Percentiles rank a stretch among this genome's conserved stretches.
Evolutionary conservation across 345 rosid genomes (phyloP).

Genomic region (Eutrema yunnanense): DNA sequence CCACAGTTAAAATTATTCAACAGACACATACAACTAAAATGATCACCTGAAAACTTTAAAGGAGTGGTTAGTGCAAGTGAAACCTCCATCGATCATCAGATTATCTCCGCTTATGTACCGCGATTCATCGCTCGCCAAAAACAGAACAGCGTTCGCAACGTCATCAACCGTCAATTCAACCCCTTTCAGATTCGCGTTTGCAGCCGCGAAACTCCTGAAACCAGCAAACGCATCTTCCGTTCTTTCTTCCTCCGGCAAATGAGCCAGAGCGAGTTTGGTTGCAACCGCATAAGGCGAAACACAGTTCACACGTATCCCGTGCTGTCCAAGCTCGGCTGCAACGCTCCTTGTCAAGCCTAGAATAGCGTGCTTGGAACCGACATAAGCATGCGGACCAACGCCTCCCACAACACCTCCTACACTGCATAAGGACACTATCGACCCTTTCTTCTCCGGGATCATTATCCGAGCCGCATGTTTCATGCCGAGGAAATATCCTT

Average conservation of each 20-base stretch:
- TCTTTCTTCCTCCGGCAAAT: constrained; percentile 68
- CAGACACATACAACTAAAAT: not conserved
- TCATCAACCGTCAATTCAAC: constrained; percentile 64
- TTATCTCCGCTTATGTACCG: constrained; percentile 82
- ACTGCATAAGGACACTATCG: constrained; percentile 59
- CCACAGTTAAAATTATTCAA: not conserved
- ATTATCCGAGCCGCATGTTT: constrained; percentile 83
- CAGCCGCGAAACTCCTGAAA: constrained; percentile 43
- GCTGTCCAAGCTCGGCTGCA: constrained; percentile 85
- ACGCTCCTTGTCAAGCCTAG: constrained; percentile 69
- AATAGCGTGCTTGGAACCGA: constrained; percentile 82
- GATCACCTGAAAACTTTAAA: constrained; percentile 59
- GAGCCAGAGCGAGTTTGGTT: constrained; percentile 63
- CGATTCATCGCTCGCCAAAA: constrained; percentile 76
- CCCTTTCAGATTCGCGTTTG: constrained; percentile 67
- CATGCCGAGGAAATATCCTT: constrained; percentile 80
- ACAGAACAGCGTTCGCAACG: constrained; percentile 83
- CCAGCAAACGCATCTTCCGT: constrained; percentile 52
- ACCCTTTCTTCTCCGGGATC: constrained; percentile 63
- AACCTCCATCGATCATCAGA: constrained; percentile 90
- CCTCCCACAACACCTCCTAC: constrained; percentile 56
- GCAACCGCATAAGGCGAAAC: constrained; percentile 79
- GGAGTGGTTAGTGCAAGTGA: constrained; percentile 56
- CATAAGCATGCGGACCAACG: constrained; percentile 75
- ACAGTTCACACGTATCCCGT: constrained; percentile 91